Conservation (phyloP, 176 grass and related monocot genomes). For the Puccinellia tenuiflora region DNA sequence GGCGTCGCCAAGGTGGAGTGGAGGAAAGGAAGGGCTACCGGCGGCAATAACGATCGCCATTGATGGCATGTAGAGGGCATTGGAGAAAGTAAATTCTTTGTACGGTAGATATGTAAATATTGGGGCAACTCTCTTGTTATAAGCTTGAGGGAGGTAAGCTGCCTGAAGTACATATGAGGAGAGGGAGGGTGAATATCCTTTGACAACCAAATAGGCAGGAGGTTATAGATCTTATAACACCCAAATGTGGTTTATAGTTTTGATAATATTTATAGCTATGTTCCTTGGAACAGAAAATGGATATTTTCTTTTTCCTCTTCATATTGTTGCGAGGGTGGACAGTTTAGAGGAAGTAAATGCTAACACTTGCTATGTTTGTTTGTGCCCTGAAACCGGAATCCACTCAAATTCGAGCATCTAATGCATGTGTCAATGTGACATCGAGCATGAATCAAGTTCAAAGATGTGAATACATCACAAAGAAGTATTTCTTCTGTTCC, state of each 20-base stretch:
- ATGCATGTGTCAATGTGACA: constrained; percentile 21
- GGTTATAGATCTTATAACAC: constrained; percentile 54
- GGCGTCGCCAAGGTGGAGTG: constrained; percentile 25
- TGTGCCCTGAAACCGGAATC: constrained; percentile 11
- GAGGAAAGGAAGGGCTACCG: constrained; percentile 40
- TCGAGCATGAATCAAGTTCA: constrained; percentile 9
- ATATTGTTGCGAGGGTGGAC: constrained; percentile 27
- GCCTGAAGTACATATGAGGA: constrained; percentile 44
- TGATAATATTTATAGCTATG: constrained; percentile 50
- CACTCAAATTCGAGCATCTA: background rate
- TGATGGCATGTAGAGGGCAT: constrained; percentile 44
- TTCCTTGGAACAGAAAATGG: constrained; percentile 34
- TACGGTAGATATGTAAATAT: constrained; percentile 85
- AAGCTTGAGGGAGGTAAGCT: constrained; percentile 26
- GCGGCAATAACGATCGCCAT: constrained; percentile 47
- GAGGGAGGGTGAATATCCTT: constrained; percentile 17
- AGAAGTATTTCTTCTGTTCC: background rate
- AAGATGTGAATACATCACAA: constrained; percentile 11
- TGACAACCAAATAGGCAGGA: constrained; percentile 56
- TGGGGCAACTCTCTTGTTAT: constrained; percentile 31
- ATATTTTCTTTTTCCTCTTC: constrained; percentile 18
- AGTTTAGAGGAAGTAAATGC: constrained; percentile 28
- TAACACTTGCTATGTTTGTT: constrained; percentile 4
- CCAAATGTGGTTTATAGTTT: constrained; percentile 56
- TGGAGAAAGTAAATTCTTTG: constrained; percentile 54